Conservation (phyloP, 2,329 filamentous ascomycete genomes). For the Lecanosticta acicola region DNA sequence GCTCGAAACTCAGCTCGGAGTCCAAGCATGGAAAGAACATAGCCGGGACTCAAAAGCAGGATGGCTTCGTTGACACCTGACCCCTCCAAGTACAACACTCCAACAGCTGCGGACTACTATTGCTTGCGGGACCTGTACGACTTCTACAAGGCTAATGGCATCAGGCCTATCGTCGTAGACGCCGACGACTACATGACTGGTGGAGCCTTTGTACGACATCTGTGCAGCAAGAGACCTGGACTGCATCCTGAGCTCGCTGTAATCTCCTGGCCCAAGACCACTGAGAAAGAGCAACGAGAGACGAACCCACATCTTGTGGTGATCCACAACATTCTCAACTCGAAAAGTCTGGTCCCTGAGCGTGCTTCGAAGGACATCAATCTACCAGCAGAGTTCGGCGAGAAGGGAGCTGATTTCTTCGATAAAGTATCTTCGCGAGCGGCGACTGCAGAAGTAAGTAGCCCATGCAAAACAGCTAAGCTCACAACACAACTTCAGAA, state of each 20-base stretch:
- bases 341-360: slow-evolving; percentile 32
- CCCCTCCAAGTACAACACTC: neutral
- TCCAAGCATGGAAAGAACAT: no score
- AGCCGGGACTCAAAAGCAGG: neutral
- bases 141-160: slow-evolving; percentile 26
- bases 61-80: neutral
- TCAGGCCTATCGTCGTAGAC: slow-evolving; percentile 33
- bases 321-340: slow-evolving; percentile 30
- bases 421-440: slow-evolving; percentile 31
- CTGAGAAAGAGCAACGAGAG: slow-evolving; percentile 4
- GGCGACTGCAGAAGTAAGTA: neutral
- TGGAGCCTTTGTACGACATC: slow-evolving; percentile 28
- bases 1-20: no score
- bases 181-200: slow-evolving; percentile 37
- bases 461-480: neutral
- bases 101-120: slow-evolving; percentile 26
- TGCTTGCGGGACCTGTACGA: slow-evolving; percentile 34
- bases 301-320: slow-evolving; percentile 12
- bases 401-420: slow-evolving; percentile 12
- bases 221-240: slow-evolving; percentile 22
- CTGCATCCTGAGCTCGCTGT: slow-evolving; percentile 31
- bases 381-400: slow-evolving; percentile 29
- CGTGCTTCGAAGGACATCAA: slow-evolving; percentile 31
- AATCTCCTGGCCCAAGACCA: slow-evolving; percentile 20
- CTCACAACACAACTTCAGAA: neutral